Base-by-base conservation (phyloP, 75 land plant genomes). In the Azolla pinnata region DNA sequence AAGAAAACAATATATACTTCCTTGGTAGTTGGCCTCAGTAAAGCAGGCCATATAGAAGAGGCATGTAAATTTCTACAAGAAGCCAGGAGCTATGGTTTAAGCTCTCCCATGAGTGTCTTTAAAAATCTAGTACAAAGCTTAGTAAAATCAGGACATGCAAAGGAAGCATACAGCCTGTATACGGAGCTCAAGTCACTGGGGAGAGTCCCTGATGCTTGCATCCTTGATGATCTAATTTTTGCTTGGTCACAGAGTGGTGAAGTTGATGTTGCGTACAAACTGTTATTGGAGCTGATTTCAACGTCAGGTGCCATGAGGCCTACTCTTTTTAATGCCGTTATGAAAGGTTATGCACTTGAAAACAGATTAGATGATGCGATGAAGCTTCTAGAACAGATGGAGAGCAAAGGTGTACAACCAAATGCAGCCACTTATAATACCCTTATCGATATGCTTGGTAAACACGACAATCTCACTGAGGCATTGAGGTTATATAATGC, bases 401-500 rank as follows among this genome's bases (percentile, higher is more conserved):
- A 38, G 54, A 51, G 48, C 9, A 68, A 60, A 54, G 79, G 79
- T 4, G 47, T 64, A 12, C 19, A 23, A 33, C 73, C 68, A 1
- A 78, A 83, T 52, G 75, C 75, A 40, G 60, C 75, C 17, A 61
- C 74, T 0, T 81, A 83, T 46, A 83, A 87, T 70, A 55, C 78
- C 49, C 58, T 83, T 16, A 70, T 87, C 29, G 49, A 75, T 59
- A 75, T 75, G 8, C 51, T 87, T 59, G 80, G 86, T 60, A 70
- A 27, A 20, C 71, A 78, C 32, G 84, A 84, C 18, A 73, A 79
- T 49, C 67, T 83, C 23, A 60, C 67, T 56, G 77, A 80, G 64
- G 87, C 87, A 33, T 70, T 83, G 29, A 72, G 83, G 44, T 59
- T 87, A 1, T 81, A 83, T 71, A 79, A 87, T 73, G 63, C 81